phyloP scores from a whole-genome alignment of 2,329 filamentous ascomycete genomes.

The Mycosphaerelloides madeirae region DNA sequence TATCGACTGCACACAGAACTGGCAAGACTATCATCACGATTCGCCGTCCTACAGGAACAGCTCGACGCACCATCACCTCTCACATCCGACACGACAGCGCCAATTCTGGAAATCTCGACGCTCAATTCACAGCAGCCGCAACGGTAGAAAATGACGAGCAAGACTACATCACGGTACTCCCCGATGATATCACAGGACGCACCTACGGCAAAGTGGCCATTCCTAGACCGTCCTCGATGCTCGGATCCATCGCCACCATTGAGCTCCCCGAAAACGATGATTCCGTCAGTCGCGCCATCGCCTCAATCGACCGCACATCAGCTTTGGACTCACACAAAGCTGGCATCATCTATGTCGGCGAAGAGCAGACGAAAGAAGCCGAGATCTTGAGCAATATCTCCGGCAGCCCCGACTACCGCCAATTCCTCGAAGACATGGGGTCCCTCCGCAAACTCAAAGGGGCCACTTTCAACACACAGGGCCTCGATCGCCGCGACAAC shows the following conservation, averaged over 20 bases:
- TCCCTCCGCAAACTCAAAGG: constrained; percentile 75
- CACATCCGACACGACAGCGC: constrained; percentile 14
- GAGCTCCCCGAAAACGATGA: constrained; percentile 61
- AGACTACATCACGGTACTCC: constrained; percentile 28
- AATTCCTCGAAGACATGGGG: constrained; percentile 77
- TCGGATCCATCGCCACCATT: constrained; percentile 42
- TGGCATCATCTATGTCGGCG: constrained; percentile 87
- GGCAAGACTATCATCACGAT: constrained; percentile 31
- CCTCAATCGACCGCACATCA: constrained; percentile 77
- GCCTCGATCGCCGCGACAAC: constrained; percentile 72
- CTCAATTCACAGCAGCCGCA: constrained; percentile 18
- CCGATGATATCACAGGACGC: constrained; percentile 21
- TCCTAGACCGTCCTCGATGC: constrained; percentile 24
- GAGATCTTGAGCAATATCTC: constrained; percentile 84
- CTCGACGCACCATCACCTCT: constrained; percentile 17
- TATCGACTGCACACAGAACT: constrained; percentile 58
- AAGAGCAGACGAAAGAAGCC: constrained; percentile 74
- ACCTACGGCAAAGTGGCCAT: constrained; percentile 50
- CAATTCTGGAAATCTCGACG: constrained; percentile 8
- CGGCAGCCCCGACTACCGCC: constrained; percentile 81
- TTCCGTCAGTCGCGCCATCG: constrained; percentile 67
- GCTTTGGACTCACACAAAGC: constrained; percentile 94
- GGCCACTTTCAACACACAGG: constrained; percentile 87
- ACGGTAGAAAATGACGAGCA: constrained; percentile 20
- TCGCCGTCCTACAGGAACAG: constrained; percentile 29